phyloP scores from a whole-genome alignment of 2,329 filamentous ascomycete genomes.

The Fusarium virguliforme region DNA sequence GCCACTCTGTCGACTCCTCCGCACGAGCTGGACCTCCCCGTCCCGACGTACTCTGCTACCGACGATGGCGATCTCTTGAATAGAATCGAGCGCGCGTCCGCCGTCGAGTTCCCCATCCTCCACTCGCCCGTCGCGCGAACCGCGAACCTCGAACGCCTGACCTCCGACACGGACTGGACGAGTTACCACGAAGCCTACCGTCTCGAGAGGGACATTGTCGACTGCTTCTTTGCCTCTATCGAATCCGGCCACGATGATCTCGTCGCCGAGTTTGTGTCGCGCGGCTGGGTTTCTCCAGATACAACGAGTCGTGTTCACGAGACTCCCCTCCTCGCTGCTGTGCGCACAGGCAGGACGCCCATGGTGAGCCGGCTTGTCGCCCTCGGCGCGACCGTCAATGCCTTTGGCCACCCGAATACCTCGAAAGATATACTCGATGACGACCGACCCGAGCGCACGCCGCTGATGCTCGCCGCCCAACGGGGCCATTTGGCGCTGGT shows the following conservation, averaged over 20 bases:
- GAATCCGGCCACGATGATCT: conserved; percentile 48
- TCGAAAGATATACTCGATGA: neutral
- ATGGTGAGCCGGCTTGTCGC: conserved; percentile 56
- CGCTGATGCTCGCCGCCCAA: conserved; percentile 62
- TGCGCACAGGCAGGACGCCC: conserved; percentile 50
- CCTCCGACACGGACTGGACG: conserved; percentile 1
- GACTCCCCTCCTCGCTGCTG: conserved; percentile 58
- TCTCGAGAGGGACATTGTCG: conserved; percentile 51
- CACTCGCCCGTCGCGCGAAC: conserved; percentile 17
- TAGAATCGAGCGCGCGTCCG: conserved; percentile 42
- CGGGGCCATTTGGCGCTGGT: conserved; percentile 60
- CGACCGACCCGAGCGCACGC: conserved; percentile 55
- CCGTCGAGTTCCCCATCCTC: conserved; percentile 45
- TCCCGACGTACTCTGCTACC: conserved; percentile 42
- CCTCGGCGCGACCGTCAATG: conserved; percentile 57
- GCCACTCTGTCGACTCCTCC: neutral
- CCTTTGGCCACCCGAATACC: conserved; percentile 37
- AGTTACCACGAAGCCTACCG: conserved; percentile 24
- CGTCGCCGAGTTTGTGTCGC: conserved; percentile 52
- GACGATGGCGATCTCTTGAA: conserved; percentile 39
- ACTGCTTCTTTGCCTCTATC: conserved; percentile 53
- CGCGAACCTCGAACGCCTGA: neutral
- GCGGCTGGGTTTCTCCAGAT: conserved; percentile 60
- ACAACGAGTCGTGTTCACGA: conserved; percentile 48
- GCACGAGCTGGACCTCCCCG: conserved; percentile 6